phyloP scores from a whole-genome alignment of 306 rosid species.

The Dryas drummondii region DNA sequence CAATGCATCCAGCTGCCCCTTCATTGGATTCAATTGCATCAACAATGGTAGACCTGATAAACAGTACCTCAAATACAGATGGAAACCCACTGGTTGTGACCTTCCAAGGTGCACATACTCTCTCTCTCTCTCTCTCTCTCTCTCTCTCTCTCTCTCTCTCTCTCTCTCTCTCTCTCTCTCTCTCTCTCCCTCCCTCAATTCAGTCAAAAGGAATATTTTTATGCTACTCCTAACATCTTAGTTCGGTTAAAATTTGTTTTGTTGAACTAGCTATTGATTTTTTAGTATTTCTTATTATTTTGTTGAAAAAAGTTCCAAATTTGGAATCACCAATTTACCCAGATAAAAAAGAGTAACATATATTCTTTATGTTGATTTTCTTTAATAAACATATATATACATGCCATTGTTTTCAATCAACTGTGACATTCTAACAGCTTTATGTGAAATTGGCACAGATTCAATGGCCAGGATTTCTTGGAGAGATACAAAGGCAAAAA shows the following conservation, averaged over 20 bases:
- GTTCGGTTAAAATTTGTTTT: too few relatives aligned
- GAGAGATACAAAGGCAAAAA: slow-evolving; percentile 59
- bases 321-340: too few relatives aligned
- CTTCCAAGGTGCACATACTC: slow-evolving; percentile 46
- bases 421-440: not conserved
- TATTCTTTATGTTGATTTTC: not conserved
- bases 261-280: too few relatives aligned
- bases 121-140: too few relatives aligned
- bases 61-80: slow-evolving; percentile 51
- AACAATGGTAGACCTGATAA: slow-evolving; percentile 55
- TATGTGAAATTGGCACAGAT: slow-evolving; percentile 36
- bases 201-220: too few relatives aligned
- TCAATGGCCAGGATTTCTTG: slow-evolving; percentile 57
- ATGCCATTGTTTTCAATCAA: not conserved
- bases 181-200: too few relatives aligned
- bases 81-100: slow-evolving; percentile 59
- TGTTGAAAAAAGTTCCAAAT: too few relatives aligned
- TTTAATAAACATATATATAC: not conserved
- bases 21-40: slow-evolving; percentile 53
- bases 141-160: too few relatives aligned
- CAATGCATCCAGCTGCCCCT: slow-evolving; percentile 46
- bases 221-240: too few relatives aligned
- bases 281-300: too few relatives aligned
- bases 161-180: too few relatives aligned
- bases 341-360: too few relatives aligned